Evolutionary conservation across 345 rosid genomes (phyloP).

Genomic region (Geranium rotundifolium): DNA sequence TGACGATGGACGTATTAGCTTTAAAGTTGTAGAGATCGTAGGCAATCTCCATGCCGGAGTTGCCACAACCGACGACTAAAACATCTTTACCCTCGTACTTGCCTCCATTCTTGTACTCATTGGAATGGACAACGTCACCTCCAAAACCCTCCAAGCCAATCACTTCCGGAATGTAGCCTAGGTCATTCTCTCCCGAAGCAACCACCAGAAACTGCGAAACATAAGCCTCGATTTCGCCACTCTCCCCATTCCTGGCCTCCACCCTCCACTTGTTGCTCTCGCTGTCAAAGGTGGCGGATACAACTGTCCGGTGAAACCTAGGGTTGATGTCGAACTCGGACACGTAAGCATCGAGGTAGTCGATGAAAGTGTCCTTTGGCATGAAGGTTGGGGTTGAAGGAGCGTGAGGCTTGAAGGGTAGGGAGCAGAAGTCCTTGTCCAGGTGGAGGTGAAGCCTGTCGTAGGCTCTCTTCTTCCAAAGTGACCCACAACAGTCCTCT

Average conservation of each 20-base stretch:
- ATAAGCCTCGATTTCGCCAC: slow-evolving; percentile 7
- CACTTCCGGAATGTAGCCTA: slow-evolving; percentile 9
- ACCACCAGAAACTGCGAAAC: slow-evolving; percentile 10
- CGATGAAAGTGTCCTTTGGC: slow-evolving; percentile 5
- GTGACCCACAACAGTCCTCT: slow-evolving; percentile 40
- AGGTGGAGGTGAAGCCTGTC: slow-evolving; percentile 11
- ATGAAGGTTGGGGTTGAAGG: slow-evolving; percentile 9
- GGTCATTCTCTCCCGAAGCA: slow-evolving; percentile 17
- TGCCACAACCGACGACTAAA: slow-evolving; percentile 19
- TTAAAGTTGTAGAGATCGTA: slow-evolving; percentile 13
- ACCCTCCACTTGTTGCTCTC: slow-evolving; percentile 9
- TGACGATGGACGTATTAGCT: slow-evolving; percentile 5
- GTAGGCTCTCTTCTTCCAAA: slow-evolving; percentile 44
- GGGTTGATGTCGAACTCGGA: slow-evolving; percentile 6
- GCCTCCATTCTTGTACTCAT: slow-evolving; percentile 2
- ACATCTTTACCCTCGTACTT: slow-evolving; percentile 6
- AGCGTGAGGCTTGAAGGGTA: background rate
- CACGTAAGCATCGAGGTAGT: slow-evolving; percentile 14
- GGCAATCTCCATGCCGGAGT: slow-evolving; percentile 23
- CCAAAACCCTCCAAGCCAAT: slow-evolving; percentile 9
- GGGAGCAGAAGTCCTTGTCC: too few relatives aligned
- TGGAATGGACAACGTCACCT: slow-evolving; percentile 12
- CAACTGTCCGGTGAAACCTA: slow-evolving; percentile 1
- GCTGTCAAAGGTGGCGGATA: slow-evolving; percentile 3
- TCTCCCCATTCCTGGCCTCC: background rate